Conservation (phyloP, 768 basidiomycete species). For the Lactifluus echinatus region DNA sequence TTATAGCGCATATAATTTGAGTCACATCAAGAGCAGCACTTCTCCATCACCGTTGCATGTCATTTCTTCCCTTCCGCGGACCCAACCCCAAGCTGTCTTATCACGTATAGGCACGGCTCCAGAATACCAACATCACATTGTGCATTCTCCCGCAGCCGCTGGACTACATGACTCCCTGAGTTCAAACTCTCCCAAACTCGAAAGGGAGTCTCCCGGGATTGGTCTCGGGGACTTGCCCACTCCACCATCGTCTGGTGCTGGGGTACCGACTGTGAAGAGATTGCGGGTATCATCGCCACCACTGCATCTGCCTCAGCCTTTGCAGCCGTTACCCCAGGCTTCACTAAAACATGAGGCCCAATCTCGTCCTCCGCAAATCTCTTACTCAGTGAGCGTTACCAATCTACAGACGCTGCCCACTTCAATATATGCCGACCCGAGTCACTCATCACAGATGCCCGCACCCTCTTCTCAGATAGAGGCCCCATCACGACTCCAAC, state of each 20-base stretch:
- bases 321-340: constrained; percentile 2
- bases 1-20: not conserved
- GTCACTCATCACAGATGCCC: not conserved
- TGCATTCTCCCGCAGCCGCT: not conserved
- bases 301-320: constrained; percentile 1
- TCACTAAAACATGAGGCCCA: not conserved
- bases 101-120: not conserved
- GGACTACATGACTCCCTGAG: not conserved
- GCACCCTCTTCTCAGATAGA: constrained; percentile 4
- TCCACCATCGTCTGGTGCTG: constrained; percentile 19
- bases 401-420: not conserved
- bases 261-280: constrained; percentile 4
- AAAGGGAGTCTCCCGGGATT: constrained; percentile 1
- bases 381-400: not conserved
- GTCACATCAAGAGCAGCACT: not conserved
- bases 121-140: constrained; percentile 7
- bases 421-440: not conserved
- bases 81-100: constrained; percentile 6
- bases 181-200: not conserved
- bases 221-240: constrained; percentile 13
- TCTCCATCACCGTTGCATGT: constrained; percentile 1
- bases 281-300: constrained; percentile 12
- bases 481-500: constrained; percentile 1
- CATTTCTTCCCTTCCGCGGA: constrained; percentile 3
- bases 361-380: constrained; percentile 1